Evolutionary conservation across 305 asterid genomes (phyloP).

Genomic region (Ilex paraguariensis): DNA sequence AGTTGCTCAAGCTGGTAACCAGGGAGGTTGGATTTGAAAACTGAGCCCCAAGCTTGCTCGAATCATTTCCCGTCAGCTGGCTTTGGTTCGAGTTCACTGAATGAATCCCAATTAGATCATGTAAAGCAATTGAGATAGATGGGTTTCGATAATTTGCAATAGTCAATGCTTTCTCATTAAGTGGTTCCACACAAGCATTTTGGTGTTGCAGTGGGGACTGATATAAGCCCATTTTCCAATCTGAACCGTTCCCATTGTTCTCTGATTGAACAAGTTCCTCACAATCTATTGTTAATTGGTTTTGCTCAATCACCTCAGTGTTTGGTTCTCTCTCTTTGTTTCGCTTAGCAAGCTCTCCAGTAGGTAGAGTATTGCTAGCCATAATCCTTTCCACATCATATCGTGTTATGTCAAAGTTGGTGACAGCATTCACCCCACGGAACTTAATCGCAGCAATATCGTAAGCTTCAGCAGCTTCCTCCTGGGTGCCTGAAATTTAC

Average conservation of each 20-base stretch:
- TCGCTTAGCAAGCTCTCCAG: conserved; percentile 61
- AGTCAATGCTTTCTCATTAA: conserved; percentile 14
- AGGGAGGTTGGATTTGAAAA: conserved; percentile 58
- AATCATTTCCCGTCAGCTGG: conserved; percentile 22
- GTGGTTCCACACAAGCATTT: conserved; percentile 16
- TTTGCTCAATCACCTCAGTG: conserved; percentile 17
- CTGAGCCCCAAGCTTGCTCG: conserved; percentile 29
- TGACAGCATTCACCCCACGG: conserved; percentile 73
- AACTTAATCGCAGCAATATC: conserved; percentile 92
- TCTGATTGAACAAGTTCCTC: conserved; percentile 15
- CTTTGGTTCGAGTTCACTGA: conserved; percentile 14
- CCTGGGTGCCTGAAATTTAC: conserved; percentile 60
- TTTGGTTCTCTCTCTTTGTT: conserved; percentile 34
- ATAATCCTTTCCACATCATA: conserved; percentile 74
- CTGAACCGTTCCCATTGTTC: conserved; percentile 17
- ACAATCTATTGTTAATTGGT: conserved; percentile 1
- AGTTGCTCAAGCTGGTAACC: conserved; percentile 68
- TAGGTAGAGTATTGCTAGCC: conserved; percentile 69
- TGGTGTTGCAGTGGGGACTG: conserved; percentile 20
- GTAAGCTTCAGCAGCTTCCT: conserved; percentile 93
- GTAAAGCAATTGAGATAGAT: conserved; percentile 35
- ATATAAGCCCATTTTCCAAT: conserved; percentile 50
- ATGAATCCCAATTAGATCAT: conserved; percentile 37
- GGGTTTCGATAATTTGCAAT: conserved; percentile 24
- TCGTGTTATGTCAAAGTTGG: conserved; percentile 73